A percentile compares a stretch with the other conserved stretches of the same genome.
These are phyloP conservation scores for Penicillium sp. DNA, from an alignment of 2,329 filamentous ascomycete species.

Conservation along the genomic window DNA sequence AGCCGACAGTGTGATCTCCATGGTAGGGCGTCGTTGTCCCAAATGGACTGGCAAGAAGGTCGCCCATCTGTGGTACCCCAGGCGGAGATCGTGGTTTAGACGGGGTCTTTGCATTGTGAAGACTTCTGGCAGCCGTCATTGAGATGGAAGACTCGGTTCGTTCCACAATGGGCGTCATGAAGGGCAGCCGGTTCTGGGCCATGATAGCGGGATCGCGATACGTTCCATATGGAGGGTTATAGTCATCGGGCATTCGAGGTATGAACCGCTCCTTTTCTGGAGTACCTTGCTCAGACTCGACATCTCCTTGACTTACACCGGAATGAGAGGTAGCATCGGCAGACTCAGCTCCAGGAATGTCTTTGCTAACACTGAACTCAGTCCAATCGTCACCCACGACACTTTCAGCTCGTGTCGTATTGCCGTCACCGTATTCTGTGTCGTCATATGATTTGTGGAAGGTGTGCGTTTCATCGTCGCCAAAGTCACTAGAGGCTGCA, in stretches of 20 bases:
- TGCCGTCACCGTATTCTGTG: constrained; percentile 43
- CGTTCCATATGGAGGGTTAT: constrained; percentile 73
- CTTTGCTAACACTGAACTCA: constrained; percentile 75
- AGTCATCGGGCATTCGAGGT: constrained; percentile 80
- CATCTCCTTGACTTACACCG: constrained; percentile 28
- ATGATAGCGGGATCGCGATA: constrained; percentile 78
- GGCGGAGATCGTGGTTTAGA: constrained; percentile 55
- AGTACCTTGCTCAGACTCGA: constrained; percentile 38
- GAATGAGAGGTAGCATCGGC: constrained; percentile 22
- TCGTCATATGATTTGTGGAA: constrained; percentile 45
- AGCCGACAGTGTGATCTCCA: constrained; percentile 42
- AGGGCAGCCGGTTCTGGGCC: constrained; percentile 89
- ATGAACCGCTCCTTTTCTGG: constrained; percentile 46
- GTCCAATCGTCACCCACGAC: constrained; percentile 75
- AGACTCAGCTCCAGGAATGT: constrained; percentile 57
- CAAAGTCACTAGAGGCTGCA: constrained; percentile 63
- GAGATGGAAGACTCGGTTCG: constrained; percentile 85
- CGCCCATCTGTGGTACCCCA: constrained; percentile 41
- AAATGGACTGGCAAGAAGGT: constrained; percentile 70
- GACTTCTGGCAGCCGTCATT: constrained; percentile 58
- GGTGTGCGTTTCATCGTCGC: constrained; percentile 56
- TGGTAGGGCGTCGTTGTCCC: constrained; percentile 62
- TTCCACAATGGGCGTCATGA: constrained; percentile 98
- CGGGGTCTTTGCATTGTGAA: constrained; percentile 72
- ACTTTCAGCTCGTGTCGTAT: constrained; percentile 54